These are phyloP conservation scores for Stenocarpella maydis DNA, from an alignment of 2,329 filamentous ascomycete genomes.

Conservation along the genomic window DNA sequence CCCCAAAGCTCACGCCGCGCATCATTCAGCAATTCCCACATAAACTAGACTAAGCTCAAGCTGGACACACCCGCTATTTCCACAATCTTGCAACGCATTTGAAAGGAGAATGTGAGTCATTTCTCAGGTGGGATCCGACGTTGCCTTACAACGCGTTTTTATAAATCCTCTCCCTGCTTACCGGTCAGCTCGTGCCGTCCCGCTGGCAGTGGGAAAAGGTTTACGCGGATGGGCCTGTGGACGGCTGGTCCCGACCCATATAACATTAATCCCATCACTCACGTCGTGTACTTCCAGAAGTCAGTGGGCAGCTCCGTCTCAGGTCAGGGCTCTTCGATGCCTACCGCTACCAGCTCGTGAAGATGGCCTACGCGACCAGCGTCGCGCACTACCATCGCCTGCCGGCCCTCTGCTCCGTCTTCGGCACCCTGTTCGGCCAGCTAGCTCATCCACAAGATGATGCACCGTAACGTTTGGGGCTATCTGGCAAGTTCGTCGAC, in stretches of 20 bases:
- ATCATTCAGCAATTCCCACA: neutral
- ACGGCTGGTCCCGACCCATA: neutral
- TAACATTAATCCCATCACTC: neutral
- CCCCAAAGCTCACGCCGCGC: neutral
- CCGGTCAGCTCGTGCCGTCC: neutral
- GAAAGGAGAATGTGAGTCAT: constrained; percentile 18
- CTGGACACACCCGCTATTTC: constrained; percentile 27
- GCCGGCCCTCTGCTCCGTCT: constrained; percentile 45
- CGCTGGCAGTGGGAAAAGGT: neutral
- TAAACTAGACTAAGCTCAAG: constrained; percentile 24
- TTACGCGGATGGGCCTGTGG: too few species aligned
- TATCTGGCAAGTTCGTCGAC: constrained; percentile 47
- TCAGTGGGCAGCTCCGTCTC: constrained; percentile 46
- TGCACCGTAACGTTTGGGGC: constrained; percentile 51
- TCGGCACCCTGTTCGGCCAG: constrained; percentile 45
- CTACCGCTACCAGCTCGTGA: constrained; percentile 51
- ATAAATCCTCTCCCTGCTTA: neutral
- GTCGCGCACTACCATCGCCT: constrained; percentile 50
- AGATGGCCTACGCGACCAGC: constrained; percentile 49
- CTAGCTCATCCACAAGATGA: constrained; percentile 51
- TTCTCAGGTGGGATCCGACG: neutral
- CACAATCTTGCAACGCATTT: constrained; percentile 23
- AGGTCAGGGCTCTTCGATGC: constrained; percentile 47
- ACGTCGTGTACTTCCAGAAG: constrained; percentile 18
- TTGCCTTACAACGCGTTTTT: too few species aligned